phyloP scores from a whole-genome alignment of 139 green algal genomes.

The Chlorella sp. region DNA sequence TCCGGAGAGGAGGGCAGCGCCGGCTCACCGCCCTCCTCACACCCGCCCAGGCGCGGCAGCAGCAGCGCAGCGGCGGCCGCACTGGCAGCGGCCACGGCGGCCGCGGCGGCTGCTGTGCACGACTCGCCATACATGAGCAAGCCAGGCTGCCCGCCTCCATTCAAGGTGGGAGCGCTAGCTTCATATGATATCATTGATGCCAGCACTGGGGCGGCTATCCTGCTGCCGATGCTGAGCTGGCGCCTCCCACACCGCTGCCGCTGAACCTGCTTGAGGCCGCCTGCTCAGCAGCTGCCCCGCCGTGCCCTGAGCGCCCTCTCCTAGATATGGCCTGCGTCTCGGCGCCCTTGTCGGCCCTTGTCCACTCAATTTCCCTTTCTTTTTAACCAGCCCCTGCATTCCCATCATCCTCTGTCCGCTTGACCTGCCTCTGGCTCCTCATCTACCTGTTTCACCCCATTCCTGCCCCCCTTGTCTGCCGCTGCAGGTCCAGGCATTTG shows the following conservation, averaged over 20 bases:
- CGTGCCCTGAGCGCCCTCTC: not conserved
- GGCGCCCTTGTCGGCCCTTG: too few species aligned
- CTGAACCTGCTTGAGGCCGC: not conserved
- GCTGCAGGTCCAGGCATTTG: constrained; percentile 60
- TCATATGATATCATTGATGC: not conserved
- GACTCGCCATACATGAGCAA: constrained; percentile 43
- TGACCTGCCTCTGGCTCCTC: not conserved
- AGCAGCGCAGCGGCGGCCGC: not conserved
- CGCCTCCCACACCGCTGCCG: too few species aligned
- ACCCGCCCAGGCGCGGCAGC: constrained; percentile 2
- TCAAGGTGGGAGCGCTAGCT: constrained; percentile 64
- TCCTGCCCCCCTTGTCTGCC: not conserved
- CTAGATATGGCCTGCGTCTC: too few species aligned
- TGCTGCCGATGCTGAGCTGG: not conserved
- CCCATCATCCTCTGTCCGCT: too few species aligned
- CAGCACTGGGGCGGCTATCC: not conserved
- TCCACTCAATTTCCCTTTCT: not conserved
- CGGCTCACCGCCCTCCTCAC: not conserved
- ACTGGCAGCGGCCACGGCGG: constrained; percentile 34
- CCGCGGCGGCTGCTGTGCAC: not conserved
- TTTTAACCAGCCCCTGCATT: not conserved
- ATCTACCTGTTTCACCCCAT: not conserved
- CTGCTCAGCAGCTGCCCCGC: not conserved
- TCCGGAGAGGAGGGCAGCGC: not conserved
- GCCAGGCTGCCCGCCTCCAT: constrained; percentile 52